Percentiles rank a stretch among this genome's conserved stretches.
Evolutionary conservation across 2,329 filamentous ascomycete species (phyloP).

Genomic region (Cytospora piceicola): DNA sequence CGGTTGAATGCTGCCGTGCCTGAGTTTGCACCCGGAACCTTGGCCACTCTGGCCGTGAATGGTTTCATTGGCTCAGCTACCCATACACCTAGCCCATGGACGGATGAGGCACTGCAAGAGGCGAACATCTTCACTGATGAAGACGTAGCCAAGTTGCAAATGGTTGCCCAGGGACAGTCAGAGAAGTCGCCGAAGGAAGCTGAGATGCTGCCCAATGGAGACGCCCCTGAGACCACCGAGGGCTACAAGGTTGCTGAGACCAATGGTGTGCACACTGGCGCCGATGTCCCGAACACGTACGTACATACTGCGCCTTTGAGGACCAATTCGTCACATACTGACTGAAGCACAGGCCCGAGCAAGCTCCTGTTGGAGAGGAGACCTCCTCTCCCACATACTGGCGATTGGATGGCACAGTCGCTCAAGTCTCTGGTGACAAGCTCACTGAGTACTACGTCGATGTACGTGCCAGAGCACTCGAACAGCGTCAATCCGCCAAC

Average conservation of each 20-base stretch:
- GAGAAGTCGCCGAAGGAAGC: conserved; percentile 7
- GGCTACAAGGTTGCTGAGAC: conserved; percentile 15
- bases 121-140: conserved; percentile 41
- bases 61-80: conserved; percentile 4
- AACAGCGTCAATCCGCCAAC: conserved; percentile 41
- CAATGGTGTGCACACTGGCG: conserved; percentile 21
- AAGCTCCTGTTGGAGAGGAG: conserved; percentile 21
- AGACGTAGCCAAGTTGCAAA: conserved; percentile 38
- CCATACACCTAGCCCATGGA: conserved; percentile 4
- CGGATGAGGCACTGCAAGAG: conserved; percentile 34
- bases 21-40: conserved; percentile 57
- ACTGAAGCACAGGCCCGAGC: conserved; percentile 26
- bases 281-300: conserved; percentile 20
- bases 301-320: conserved; percentile 7
- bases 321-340: conserved; percentile 6
- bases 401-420: conserved; percentile 21
- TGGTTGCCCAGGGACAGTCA: conserved; percentile 32
- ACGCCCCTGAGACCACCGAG: conserved; percentile 8
- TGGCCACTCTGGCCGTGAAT: background rate
- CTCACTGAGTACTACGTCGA: conserved; percentile 38
- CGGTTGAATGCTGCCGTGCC: conserved; percentile 66
- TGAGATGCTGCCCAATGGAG: conserved; percentile 24
- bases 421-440: conserved; percentile 28
- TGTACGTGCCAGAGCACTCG: conserved; percentile 46
- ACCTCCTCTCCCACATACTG: conserved; percentile 21